Conservation (phyloP, 225 moss, liverwort and hornwort genomes). For the Physcomitrellopsis africana region DNA sequence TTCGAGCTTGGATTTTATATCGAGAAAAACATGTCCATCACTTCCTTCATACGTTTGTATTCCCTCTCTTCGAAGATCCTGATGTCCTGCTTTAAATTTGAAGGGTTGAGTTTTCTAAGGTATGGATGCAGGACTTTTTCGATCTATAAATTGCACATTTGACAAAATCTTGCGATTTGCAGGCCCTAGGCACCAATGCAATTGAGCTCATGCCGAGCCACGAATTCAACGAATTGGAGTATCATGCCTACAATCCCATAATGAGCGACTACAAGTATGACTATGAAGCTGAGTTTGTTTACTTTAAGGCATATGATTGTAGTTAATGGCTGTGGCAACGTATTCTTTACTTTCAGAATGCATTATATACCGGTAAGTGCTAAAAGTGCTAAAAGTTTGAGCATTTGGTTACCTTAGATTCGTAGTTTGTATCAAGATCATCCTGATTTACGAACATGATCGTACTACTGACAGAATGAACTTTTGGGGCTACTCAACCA, state of each 20-base stretch:
- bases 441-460: constrained; percentile 25
- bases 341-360: constrained; percentile 20
- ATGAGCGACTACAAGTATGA: constrained; percentile 86
- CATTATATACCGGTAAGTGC: background rate
- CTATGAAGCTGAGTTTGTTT: constrained; percentile 5
- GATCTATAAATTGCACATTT: constrained; percentile 8
- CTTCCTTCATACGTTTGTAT: background rate
- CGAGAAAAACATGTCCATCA: constrained; percentile 6
- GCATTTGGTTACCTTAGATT: background rate
- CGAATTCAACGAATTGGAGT: constrained; percentile 93
- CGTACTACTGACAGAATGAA: constrained; percentile 61
- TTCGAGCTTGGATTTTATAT: constrained; percentile 3
- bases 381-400: constrained; percentile 5
- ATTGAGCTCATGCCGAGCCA: constrained; percentile 93
- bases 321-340: background rate
- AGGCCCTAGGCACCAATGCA: constrained; percentile 87
- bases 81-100: constrained; percentile 17
- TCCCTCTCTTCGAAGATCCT: constrained; percentile 2
- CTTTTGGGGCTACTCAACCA: constrained; percentile 94
- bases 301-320: constrained; percentile 30
- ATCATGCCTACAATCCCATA: constrained; percentile 79
- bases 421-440: background rate
- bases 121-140: background rate
- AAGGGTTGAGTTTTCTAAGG: background rate
- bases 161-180: constrained; percentile 28